Conservation (phyloP, 352 stramenopile species). For the Phytophthora kernoviae region DNA sequence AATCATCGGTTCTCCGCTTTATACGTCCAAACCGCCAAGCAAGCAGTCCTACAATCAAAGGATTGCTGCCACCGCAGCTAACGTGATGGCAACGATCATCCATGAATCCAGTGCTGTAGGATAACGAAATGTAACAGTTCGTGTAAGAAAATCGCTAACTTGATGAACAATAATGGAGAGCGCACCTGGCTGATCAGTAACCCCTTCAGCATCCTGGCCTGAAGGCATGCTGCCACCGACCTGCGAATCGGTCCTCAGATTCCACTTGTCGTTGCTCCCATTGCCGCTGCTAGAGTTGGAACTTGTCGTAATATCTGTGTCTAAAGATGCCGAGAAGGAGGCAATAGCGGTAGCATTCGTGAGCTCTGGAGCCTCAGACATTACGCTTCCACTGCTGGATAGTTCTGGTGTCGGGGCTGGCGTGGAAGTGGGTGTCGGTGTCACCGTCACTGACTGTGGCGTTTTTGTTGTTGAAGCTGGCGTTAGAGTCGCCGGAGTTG, state of each 20-base stretch:
- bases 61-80: conserved; percentile 14
- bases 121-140: neutral
- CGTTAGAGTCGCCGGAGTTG: conserved; percentile 2
- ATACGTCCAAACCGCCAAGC: conserved; percentile 11
- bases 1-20: neutral
- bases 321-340: conserved; percentile 18
- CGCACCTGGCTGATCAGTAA: conserved; percentile 8
- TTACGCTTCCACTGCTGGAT: conserved; percentile 6
- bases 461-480: conserved; percentile 7
- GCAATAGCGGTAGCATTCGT: neutral
- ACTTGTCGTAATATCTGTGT: conserved; percentile 3
- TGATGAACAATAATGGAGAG: too few relatives aligned
- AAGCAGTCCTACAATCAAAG: conserved; percentile 16
- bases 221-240: conserved; percentile 5
- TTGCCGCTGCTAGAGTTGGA: conserved; percentile 14
- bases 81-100: conserved; percentile 20
- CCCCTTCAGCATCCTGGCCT: conserved; percentile 12
- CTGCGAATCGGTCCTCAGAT: conserved; percentile 5
- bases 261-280: conserved; percentile 9
- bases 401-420: conserved; percentile 2
- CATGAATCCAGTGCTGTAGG: conserved; percentile 3
- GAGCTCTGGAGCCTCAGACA: conserved; percentile 7
- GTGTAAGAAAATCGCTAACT: neutral
- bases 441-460: conserved; percentile 11
- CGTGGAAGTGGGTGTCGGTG: conserved; percentile 7